Evolutionary conservation across 148 eudicot species (phyloP).

Genomic region (Camellia japonica): DNA sequence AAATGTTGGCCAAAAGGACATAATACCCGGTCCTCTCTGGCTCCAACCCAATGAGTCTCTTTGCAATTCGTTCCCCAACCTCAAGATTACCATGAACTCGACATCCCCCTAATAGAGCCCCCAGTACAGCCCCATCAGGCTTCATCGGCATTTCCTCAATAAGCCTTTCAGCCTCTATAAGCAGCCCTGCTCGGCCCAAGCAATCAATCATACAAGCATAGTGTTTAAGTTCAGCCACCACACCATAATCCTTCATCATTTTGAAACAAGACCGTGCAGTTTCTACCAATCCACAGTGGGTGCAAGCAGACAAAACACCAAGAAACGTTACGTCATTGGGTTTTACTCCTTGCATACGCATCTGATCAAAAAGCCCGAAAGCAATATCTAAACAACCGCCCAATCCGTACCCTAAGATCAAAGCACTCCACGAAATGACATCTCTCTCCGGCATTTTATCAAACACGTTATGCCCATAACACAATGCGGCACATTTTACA

Average conservation of each 20-base stretch:
- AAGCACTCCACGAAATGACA: conserved; percentile 16
- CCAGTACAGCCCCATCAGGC: conserved; percentile 12
- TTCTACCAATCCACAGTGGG: conserved; percentile 8
- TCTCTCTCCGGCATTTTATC: conserved; percentile 1
- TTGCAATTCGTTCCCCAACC: conserved; percentile 15
- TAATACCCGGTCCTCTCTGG: conserved; percentile 7
- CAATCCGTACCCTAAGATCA: conserved; percentile 12
- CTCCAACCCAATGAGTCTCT: conserved; percentile 9
- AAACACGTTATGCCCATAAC: background rate
- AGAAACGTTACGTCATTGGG: conserved; percentile 11
- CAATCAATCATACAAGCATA: conserved; percentile 17
- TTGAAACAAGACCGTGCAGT: background rate
- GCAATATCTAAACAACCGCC: background rate
- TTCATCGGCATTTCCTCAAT: conserved; percentile 10
- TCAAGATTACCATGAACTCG: conserved; percentile 12
- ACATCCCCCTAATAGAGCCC: conserved; percentile 12
- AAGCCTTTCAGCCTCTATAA: conserved; percentile 6
- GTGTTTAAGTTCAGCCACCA: conserved; percentile 7
- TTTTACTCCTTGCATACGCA: background rate
- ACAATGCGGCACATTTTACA: conserved; percentile 8
- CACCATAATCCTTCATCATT: conserved; percentile 9
- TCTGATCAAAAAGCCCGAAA: conserved; percentile 1
- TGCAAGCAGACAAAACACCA: conserved; percentile 14
- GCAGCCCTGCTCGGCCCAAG: conserved; percentile 7
- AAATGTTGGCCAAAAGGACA: conserved; percentile 14